Base-by-base conservation (phyloP, 2,329 filamentous ascomycete genomes). In the Dothidotthia symphoricarpi region DNA sequence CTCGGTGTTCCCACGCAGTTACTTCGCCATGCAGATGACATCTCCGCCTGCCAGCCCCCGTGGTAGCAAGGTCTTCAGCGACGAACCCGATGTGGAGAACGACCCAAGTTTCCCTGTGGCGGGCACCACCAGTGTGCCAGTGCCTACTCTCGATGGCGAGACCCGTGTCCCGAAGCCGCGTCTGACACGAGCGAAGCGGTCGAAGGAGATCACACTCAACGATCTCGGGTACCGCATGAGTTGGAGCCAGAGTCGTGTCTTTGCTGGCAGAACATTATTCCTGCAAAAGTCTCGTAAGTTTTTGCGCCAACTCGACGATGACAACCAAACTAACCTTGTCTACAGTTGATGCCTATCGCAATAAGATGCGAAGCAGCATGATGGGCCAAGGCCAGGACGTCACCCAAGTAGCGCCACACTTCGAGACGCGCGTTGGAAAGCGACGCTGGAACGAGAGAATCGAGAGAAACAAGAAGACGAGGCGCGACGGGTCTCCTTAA, bases 181-280 rank as follows among this genome's bases (percentile, higher is more conserved):
- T 41, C 82, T 89, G 66, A 82, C 82, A 33, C 82, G 80, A 59
- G 73, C 75, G 29, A 79, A 81, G 51, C 81, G 88, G 33, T 79
- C 76, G 33, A 93, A 88, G 70, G 91, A 97, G 64, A 82, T 93
- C n/a, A 81, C 87, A 32, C 72, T 97, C 45, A 97, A 97, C 62
- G 90, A 97, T 61, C 72, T 97, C 30, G 91, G 89, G 2, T 95
- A 94, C 66, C 82, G 91, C 31, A 94, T 98, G 86, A 90, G 88
- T 32, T 98, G 93, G 91, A 83, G 90, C 37, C 91, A 97, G 71
- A 93, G 89, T 64, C 78, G 91, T 58, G 87, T 91, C 9, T 96
- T 97, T 72, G 84, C 89, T 1, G 86, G 85, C 10, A 79, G 88
- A 53, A 88, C 85, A 27, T 75, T 95, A 31, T 96, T 96, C 67